Conservation (phyloP, 2,329 filamentous ascomycete genomes). For the Pseudogymnoascus sp. region DNA sequence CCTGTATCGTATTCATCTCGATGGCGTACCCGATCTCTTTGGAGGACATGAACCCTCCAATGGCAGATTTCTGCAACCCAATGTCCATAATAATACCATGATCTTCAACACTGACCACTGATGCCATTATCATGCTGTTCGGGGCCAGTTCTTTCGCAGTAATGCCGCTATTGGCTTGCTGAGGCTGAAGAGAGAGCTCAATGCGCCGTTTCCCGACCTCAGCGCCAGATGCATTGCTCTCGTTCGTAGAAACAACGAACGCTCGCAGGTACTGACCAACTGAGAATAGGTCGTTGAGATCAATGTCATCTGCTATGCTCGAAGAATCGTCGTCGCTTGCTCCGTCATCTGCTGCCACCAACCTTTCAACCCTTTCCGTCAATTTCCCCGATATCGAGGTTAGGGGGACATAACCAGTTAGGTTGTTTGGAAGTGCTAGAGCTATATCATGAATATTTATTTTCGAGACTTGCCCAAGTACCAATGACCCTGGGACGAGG, state of each 20-base stretch:
- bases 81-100: conserved; percentile 92
- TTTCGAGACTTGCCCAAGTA: conserved; percentile 77
- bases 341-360: conserved; percentile 53
- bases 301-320: conserved; percentile 50
- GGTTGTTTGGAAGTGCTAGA: conserved; percentile 83
- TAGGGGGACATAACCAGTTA: conserved; percentile 81
- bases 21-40: conserved; percentile 67
- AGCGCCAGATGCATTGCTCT: conserved; percentile 38
- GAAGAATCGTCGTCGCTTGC: conserved; percentile 40
- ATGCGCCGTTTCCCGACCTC: conserved; percentile 72
- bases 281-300: conserved; percentile 67
- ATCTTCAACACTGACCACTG: conserved; percentile 87
- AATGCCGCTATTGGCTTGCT: conserved; percentile 69
- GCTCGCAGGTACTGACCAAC: conserved; percentile 84
- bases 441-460: conserved; percentile 75
- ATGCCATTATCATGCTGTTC: conserved; percentile 77
- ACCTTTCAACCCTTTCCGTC: conserved; percentile 64
- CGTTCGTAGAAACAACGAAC: conserved; percentile 73
- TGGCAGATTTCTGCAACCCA: conserved; percentile 58
- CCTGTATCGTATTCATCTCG: conserved; percentile 62
- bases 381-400: conserved; percentile 83
- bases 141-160: conserved; percentile 64
- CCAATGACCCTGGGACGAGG: conserved; percentile 74
- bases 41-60: conserved; percentile 78
- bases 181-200: conserved; percentile 77